A percentile compares a stretch with the other conserved stretches of the same genome.
Evolutionary conservation across 139 green algal genomes (phyloP).

Genomic region (Chlorokybus atmophyticus): DNA sequence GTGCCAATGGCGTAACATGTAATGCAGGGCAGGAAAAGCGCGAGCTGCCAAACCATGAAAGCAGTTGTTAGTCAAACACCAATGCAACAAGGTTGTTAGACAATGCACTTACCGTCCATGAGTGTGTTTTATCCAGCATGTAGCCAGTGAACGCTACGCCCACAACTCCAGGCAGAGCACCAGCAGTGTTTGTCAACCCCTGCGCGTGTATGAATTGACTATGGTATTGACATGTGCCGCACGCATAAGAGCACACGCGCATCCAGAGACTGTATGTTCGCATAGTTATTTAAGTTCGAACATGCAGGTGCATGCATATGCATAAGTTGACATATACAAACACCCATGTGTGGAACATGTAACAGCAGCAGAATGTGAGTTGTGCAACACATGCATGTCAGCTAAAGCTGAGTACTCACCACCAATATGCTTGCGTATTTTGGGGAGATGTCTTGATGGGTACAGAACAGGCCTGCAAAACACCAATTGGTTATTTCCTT

Average conservation of each 20-base stretch:
- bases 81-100: neutral
- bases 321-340: neutral
- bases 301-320: neutral
- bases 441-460: constrained; percentile 82
- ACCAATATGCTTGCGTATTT: constrained; percentile 80
- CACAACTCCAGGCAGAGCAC: constrained; percentile 75
- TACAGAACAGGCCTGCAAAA: constrained; percentile 96
- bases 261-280: neutral
- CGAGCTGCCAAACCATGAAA: constrained; percentile 24
- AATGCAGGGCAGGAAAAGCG: constrained; percentile 64
- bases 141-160: constrained; percentile 56
- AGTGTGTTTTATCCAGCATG: constrained; percentile 14
- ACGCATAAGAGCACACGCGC: no score
- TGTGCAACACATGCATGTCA: no score
- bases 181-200: constrained; percentile 85
- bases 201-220: no score
- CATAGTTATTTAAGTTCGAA: neutral
- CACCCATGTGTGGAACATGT: no score
- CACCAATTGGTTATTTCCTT: no score
- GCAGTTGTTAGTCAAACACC: neutral
- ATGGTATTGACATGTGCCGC: no score
- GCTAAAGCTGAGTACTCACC: no score
- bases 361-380: no score
- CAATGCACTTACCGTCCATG: constrained; percentile 12
- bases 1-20: constrained; percentile 52